Evolutionary conservation across 441 rosid species (phyloP), one percentile per base, ranked within the genome.

Genomic region (Sinapis alba): DNA sequence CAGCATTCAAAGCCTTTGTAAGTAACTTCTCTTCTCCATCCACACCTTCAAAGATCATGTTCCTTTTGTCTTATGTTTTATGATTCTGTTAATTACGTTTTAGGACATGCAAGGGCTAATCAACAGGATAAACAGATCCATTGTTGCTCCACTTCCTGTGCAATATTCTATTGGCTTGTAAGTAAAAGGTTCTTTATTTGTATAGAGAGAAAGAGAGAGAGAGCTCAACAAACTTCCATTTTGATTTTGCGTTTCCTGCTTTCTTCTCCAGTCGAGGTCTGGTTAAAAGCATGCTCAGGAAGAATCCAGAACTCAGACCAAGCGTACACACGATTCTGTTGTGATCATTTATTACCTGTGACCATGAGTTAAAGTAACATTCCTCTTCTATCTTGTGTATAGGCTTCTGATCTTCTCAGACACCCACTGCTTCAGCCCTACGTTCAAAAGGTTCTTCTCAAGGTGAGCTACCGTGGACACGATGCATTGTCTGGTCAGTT

Each of bases 81-180:
- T 68, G 7, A 69, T 56, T 54, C 60, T 76, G 60, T 13, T 41
- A 26, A 3, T 24, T 26, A 26, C 6, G 28, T 19, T 76, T 43
- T 93, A 94, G 98, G 98, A 94, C 57, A 94, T 94, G 92, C 97
- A 92, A 84, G 96, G 95, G 19, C 79, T 94, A 82, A 94, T 94
- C 73, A 90, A 94, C 91, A 90, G 86, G 80, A 94, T 94, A 79
- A 94, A 90, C 58, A 90, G 83, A 80, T 94, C 98, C 19, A 88
- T 92, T 53, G 95, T 94, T 73, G 84, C 95, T 76, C 98, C 98
- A n/a, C 97, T 94, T 80, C 97, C 97, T 62, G 87, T 90, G 16
- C 91, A 86, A 81, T 94, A 90, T 71, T 82, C 98, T 13, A 82
- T 85, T 57, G 89, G 92, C 78, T 90, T 91, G 97, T 94, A 87